Base-by-base conservation (phyloP, 495 filamentous ascomycete genomes). In the Venustampulla echinocandica region DNA sequence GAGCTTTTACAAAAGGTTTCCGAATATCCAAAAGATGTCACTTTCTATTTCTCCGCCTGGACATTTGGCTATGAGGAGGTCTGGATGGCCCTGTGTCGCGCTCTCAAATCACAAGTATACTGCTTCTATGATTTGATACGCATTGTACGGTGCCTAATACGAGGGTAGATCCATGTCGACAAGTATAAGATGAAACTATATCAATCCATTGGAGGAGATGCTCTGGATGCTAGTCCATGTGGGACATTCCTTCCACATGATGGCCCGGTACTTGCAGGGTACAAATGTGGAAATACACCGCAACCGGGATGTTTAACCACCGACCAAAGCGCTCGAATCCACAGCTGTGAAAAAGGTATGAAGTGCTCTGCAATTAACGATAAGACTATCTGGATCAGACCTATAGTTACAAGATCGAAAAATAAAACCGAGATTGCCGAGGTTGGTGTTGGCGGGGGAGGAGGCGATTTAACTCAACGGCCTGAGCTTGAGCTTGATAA, bases 1-100 rank as follows among this genome's bases (percentile, higher is more conserved):
- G 87, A 94, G 58, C 72, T 96, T 2, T 57, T 95, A 2, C 59
- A 70, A 21, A 85, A 88, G 56, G 69, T 94, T 0, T 57, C 65
- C 0, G 54, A 66, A 10, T 95, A 92, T 62, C 84, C 89, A 0
- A 45, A 67, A 9, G 76, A 90, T 18, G 93, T 87, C 0, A 64
- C 80, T 4, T 95, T 96, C 55, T 84, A 94, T 61, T 76, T 97
- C 39, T 73, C 87, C 39, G 76, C 89, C 2, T 96, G 90, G 90
- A 97, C 90, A 1, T 93, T 92, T 60, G 90, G 90, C 41, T 86
- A 87, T 40, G 87, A 95, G 61, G 85, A 95, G 45, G 87, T 95
- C 0, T 96, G 89, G 89, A 69, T 87, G 45, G 84, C 87, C 2
- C 65, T 97, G 10, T 80, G 87, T 1, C 75, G 79, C 10, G 74